These are phyloP conservation scores for Metschnikowia colocasiae DNA, from an alignment of 805 yeast species.

Conservation along the genomic window DNA sequence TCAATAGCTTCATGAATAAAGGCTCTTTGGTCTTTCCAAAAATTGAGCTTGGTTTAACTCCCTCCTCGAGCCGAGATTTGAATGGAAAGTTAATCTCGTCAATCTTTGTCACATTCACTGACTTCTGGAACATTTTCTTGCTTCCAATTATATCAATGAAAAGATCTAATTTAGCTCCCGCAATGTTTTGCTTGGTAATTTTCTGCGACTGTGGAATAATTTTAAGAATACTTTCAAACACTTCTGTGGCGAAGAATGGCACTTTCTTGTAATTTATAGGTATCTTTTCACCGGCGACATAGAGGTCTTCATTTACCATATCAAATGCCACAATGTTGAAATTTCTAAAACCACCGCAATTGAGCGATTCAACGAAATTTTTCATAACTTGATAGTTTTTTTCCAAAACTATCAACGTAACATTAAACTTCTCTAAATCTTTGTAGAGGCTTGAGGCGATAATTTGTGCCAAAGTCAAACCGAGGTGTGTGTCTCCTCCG, in stretches of 20 bases:
- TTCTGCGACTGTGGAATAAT: constrained; percentile 20
- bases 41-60: constrained; percentile 15
- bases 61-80: constrained; percentile 15
- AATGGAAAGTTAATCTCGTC: constrained; percentile 32
- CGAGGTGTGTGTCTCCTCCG: constrained; percentile 42
- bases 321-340: constrained; percentile 33
- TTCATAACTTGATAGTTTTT: constrained; percentile 19
- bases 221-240: constrained; percentile 31
- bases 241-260: constrained; percentile 35
- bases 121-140: constrained; percentile 32
- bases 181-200: constrained; percentile 21
- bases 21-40: constrained; percentile 29
- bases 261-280: constrained; percentile 37
- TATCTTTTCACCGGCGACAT: constrained; percentile 32
- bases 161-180: constrained; percentile 31
- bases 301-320: constrained; percentile 31
- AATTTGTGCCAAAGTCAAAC: constrained; percentile 33
- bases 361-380: constrained; percentile 18
- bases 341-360: constrained; percentile 19
- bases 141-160: constrained; percentile 41
- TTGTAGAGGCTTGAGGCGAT: constrained; percentile 28
- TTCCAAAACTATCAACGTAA: constrained; percentile 32
- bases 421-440: constrained; percentile 23
- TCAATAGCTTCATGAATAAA: constrained; percentile 32
- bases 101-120: constrained; percentile 26